Base-by-base conservation (phyloP, 2,329 filamentous ascomycete genomes). In the Chrysosporium queenslandicum region DNA sequence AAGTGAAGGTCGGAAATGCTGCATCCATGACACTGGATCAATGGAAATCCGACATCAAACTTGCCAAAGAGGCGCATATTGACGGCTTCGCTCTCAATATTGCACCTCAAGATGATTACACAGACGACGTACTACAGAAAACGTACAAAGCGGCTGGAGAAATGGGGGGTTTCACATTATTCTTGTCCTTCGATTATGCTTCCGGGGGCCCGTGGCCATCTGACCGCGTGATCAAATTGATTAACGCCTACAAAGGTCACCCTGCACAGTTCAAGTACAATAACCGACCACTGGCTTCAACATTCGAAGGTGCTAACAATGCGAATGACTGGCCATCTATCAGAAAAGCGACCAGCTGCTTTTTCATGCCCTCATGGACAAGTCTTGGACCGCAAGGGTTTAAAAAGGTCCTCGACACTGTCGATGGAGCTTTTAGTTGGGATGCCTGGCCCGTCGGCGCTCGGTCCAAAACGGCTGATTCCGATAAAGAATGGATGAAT, bases 351-450 rank as follows among this genome's bases (percentile, higher is more conserved):
- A 68, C 68, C 1, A 61, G 63, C 14, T 67, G 68, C 52, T 72
- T 71, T 59, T 71, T 74, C 53, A 66, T 77, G 1, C 76, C 75
- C 0, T 70, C 73, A 34, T 76, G 68, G 69, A 69, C 69, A 0
- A 69, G 66, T 30, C 56, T 69, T 4, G 65, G 66, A 8, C 61
- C 64, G 0, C 52, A 57, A 3, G 59, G 61, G 2, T 57, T 66
- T 11, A 58, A 60, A 1, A 50, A 58, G 8, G 59, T 65, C 16
- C 49, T 64, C 16, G 54, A 58, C 25, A 60, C 59, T 20, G 64
- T 71, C 30, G 66, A 73, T 53, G 71, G 70, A 2, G 61, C 60
- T 7, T 67, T 74, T 52, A 68, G 64, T 47, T 73, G 71, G 71
- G 68, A 69, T 49, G 71, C 71, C 46, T 74, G 72, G 72, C 67